Percentiles rank a stretch among this genome's conserved stretches.
Evolutionary conservation across 768 basidiomycete genomes (phyloP).

Genomic region (Coprinopsis cinerea): DNA sequence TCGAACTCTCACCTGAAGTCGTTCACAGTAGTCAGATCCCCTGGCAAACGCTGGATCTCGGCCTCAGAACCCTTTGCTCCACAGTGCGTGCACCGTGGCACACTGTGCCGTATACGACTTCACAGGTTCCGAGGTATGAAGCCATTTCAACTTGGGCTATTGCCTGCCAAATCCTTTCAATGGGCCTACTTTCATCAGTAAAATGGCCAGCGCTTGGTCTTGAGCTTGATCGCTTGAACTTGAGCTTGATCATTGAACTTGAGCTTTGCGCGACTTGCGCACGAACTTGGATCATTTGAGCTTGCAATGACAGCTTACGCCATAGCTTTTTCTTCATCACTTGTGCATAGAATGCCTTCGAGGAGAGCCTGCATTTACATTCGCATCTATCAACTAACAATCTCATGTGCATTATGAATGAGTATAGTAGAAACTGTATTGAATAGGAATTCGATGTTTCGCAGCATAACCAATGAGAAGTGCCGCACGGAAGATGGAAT

Average conservation of each 20-base stretch:
- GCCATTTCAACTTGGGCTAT: no score
- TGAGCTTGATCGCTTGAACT: background rate
- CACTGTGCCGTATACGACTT: no score
- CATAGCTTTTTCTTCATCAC: background rate
- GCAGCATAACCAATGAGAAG: conserved; percentile 18
- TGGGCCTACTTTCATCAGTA: no score
- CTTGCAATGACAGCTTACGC: background rate
- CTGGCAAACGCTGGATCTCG: no score
- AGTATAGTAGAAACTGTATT: conserved; percentile 11
- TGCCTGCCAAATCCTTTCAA: no score
- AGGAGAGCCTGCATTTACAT: no score
- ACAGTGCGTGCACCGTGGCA: no score
- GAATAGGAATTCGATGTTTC: conserved; percentile 18
- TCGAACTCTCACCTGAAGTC: no score
- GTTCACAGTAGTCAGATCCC: no score
- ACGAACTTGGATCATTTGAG: background rate
- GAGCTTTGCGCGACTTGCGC: background rate
- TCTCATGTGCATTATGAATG: conserved; percentile 8
- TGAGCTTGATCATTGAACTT: background rate
- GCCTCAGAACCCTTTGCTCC: no score
- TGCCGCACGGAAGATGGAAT: conserved; percentile 24
- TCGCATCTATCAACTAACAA: conserved; percentile 1
- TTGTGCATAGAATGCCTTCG: background rate
- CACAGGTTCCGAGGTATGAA: no score
- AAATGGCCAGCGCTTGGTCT: background rate